phyloP scores from a whole-genome alignment of 2,329 filamentous ascomycete species.

The Colletotrichum siamense region DNA sequence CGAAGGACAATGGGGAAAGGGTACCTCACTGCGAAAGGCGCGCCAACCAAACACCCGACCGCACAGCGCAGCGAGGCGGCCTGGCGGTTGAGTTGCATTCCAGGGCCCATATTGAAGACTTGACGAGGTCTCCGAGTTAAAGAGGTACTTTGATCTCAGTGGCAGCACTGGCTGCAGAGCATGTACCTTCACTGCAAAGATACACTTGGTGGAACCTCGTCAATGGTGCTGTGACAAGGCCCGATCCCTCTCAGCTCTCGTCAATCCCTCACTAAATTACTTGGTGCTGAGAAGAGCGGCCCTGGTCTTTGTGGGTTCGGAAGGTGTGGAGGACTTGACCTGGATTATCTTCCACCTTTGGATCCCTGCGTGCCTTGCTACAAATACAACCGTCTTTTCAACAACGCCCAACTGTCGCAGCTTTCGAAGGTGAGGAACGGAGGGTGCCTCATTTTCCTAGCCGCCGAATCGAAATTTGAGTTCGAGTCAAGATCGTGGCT shows the following conservation, averaged over 20 bases:
- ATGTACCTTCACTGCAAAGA: not conserved
- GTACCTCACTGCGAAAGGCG: not conserved
- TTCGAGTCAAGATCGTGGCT: not conserved
- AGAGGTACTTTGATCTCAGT: not conserved
- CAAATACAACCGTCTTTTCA: not conserved
- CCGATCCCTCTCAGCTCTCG: constrained; percentile 17
- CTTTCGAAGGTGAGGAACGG: not conserved
- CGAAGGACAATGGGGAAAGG: not conserved
- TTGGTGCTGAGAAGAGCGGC: not conserved
- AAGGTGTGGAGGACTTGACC: not conserved
- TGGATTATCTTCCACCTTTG: not conserved
- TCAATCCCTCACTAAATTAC: not conserved
- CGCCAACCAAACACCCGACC: constrained; percentile 2
- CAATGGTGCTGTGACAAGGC: constrained; percentile 7
- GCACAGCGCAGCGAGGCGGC: not conserved
- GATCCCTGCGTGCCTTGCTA: not conserved
- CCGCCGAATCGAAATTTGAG: not conserved
- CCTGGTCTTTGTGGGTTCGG: not conserved
- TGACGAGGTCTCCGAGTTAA: not conserved
- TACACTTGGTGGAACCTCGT: not conserved
- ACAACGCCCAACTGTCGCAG: not conserved
- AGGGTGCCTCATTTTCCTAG: not conserved
- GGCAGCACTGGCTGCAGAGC: rapidly evolving
- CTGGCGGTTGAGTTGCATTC: constrained; percentile 7
- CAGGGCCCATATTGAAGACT: not conserved